Percentiles rank a stretch among this genome's conserved stretches.
Conservation (phyloP, 208 protist genomes). For the Leptomonas seymouri region DNA sequence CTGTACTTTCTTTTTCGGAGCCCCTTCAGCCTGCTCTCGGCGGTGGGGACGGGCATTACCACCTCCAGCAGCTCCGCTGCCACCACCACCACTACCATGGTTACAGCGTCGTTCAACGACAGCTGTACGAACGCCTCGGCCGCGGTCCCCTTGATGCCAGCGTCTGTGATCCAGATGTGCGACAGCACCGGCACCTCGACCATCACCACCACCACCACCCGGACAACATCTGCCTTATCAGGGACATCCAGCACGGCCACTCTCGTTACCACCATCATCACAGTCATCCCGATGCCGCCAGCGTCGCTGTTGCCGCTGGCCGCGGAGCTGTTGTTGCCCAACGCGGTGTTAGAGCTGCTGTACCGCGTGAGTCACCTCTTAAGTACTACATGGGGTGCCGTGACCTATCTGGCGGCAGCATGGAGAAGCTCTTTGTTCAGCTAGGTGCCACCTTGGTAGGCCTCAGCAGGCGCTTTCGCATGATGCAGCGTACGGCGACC, state of each 20-base stretch:
- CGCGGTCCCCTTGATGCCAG: background rate
- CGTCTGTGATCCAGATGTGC: slow-evolving; percentile 21
- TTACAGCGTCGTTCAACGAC: background rate
- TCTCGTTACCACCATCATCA: slow-evolving; percentile 1
- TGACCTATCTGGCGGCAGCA: background rate
- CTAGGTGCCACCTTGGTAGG: too few relatives aligned
- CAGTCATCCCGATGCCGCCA: background rate
- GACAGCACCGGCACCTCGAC: slow-evolving; percentile 5
- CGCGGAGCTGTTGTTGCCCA: slow-evolving; percentile 28
- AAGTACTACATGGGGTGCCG: slow-evolving; percentile 1
- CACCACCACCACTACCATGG: background rate
- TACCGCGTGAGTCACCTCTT: background rate
- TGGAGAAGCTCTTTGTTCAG: background rate
- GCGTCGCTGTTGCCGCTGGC: slow-evolving; percentile 18
- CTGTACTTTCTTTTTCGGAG: slow-evolving; percentile 13
- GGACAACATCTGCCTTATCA: background rate
- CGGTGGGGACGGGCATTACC: background rate
- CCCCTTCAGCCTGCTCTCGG: background rate
- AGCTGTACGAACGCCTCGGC: background rate
- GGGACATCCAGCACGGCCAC: background rate
- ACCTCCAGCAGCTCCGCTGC: background rate
- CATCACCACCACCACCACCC: slow-evolving; percentile 7
- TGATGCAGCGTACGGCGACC: background rate
- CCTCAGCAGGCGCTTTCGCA: too few relatives aligned
- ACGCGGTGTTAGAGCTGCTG: slow-evolving; percentile 18